phyloP scores from a whole-genome alignment of 148 eudicot genomes.

The Bassia scoparia region DNA sequence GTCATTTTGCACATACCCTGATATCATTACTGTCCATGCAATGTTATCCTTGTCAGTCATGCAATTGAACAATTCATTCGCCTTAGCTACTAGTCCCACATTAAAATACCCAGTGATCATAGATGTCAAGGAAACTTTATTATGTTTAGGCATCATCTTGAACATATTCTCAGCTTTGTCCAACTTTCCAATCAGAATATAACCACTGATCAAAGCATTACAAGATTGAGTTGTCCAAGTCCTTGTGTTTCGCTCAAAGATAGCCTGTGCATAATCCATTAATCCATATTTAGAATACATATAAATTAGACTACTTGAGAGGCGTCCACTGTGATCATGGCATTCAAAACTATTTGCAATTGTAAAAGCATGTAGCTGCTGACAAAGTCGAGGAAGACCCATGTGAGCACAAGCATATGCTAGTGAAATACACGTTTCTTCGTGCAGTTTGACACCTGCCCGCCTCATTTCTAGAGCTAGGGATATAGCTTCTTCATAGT shows the following conservation, averaged over 20 bases:
- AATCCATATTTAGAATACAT: slow-evolving; percentile 40
- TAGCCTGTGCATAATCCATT: slow-evolving; percentile 34
- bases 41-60: slow-evolving; percentile 42
- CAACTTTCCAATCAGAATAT: slow-evolving; percentile 28
- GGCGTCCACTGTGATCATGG: slow-evolving; percentile 22
- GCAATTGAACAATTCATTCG: slow-evolving; percentile 30
- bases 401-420: slow-evolving; percentile 40
- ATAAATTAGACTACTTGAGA: slow-evolving; percentile 30
- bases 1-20: slow-evolving; percentile 43
- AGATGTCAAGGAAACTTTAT: slow-evolving; percentile 43
- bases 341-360: slow-evolving; percentile 21
- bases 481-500: slow-evolving; percentile 32
- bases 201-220: slow-evolving; percentile 39
- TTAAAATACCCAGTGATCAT: slow-evolving; percentile 38
- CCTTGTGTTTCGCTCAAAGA: slow-evolving; percentile 25
- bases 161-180: slow-evolving; percentile 35
- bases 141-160: slow-evolving; percentile 27
- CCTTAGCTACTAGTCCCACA: slow-evolving; percentile 30
- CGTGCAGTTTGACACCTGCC: slow-evolving; percentile 29
- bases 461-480: slow-evolving; percentile 36
- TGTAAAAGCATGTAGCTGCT: slow-evolving; percentile 39
- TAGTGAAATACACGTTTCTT: slow-evolving; percentile 35
- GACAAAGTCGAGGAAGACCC: slow-evolving; percentile 31
- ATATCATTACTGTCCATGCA: slow-evolving; percentile 48
- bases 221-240: slow-evolving; percentile 31